A percentile compares a stretch with the other conserved stretches of the same genome.
These are phyloP conservation scores for Leishmania gerbilli DNA, from an alignment of 208 protist species.

Conservation along the genomic window DNA sequence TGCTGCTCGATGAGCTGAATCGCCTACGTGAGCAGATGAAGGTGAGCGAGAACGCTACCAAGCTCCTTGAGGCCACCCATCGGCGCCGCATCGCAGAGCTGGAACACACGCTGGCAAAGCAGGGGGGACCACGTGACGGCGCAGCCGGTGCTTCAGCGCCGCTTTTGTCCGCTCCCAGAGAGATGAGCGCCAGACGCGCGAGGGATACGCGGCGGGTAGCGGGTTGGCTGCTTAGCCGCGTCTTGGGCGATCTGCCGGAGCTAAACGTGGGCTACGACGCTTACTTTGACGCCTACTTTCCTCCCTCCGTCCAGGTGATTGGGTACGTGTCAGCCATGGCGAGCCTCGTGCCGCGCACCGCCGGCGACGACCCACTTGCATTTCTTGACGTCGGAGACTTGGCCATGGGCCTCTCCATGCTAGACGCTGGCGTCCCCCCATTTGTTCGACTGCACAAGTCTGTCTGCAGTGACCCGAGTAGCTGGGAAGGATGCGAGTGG, in stretches of 20 bases:
- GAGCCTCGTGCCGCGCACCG: conserved; percentile 59
- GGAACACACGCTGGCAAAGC: conserved; percentile 29
- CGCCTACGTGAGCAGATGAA: conserved; percentile 52
- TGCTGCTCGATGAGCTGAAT: conserved; percentile 62
- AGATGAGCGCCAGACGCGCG: conserved; percentile 8
- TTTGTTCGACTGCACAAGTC: conserved; percentile 72
- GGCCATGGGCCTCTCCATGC: conserved; percentile 78
- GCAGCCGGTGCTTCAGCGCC: background rate
- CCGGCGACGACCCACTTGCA: conserved; percentile 38
- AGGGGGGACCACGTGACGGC: background rate
- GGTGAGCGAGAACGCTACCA: conserved; percentile 28
- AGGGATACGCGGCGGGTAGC: conserved; percentile 78
- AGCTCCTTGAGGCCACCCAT: conserved; percentile 34
- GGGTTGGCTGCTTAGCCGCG: conserved; percentile 80
- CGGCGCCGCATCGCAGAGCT: conserved; percentile 51
- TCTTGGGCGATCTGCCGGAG: conserved; percentile 66
- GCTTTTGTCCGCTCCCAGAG: background rate
- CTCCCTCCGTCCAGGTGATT: conserved; percentile 64
- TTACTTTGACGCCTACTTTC: conserved; percentile 82
- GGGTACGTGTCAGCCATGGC: conserved; percentile 87
- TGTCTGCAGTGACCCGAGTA: conserved; percentile 29
- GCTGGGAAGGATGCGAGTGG: conserved; percentile 65
- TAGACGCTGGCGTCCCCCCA: conserved; percentile 82
- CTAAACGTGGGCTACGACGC: conserved; percentile 86
- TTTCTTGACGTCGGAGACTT: conserved; percentile 83